Conservation (phyloP, 2,329 filamentous ascomycete species). For the Aspergillus flavus region DNA sequence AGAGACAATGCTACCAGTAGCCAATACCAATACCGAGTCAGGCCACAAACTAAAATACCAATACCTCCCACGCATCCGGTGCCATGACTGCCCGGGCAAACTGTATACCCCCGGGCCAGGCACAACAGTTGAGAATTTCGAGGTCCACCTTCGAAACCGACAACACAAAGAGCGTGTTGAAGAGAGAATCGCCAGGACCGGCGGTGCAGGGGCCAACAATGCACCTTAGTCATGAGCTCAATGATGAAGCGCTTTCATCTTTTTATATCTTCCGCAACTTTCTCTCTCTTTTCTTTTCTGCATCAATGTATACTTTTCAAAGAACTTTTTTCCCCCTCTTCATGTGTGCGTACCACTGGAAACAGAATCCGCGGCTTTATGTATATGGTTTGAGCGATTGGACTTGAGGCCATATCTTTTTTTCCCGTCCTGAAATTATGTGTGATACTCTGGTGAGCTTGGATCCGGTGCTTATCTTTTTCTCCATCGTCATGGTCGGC, state of each 20-base stretch:
- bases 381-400: slow-evolving; percentile 24
- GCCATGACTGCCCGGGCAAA: slow-evolving; percentile 89
- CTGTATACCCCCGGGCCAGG: slow-evolving; percentile 89
- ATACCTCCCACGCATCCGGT: slow-evolving; percentile 87
- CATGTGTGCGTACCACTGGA: slow-evolving; percentile 7
- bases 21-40: slow-evolving; percentile 56
- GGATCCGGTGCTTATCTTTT: neutral
- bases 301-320: slow-evolving; percentile 18
- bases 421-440: neutral
- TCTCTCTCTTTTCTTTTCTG: neutral
- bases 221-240: slow-evolving; percentile 18
- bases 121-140: slow-evolving; percentile 84
- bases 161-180: slow-evolving; percentile 75
- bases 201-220: slow-evolving; percentile 14
- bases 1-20: slow-evolving; percentile 66
- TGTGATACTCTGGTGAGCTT: slow-evolving; percentile 15
- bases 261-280: neutral
- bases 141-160: slow-evolving; percentile 86
- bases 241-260: slow-evolving; percentile 11
- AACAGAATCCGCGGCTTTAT: slow-evolving; percentile 8
- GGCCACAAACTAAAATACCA: slow-evolving; percentile 70
- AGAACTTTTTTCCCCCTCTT: neutral
- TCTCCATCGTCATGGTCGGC: slow-evolving; percentile 8
- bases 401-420: slow-evolving; percentile 5
- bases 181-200: slow-evolving; percentile 43